phyloP scores from a whole-genome alignment of 2,329 filamentous ascomycete species.

The Blastomyces silverae region DNA sequence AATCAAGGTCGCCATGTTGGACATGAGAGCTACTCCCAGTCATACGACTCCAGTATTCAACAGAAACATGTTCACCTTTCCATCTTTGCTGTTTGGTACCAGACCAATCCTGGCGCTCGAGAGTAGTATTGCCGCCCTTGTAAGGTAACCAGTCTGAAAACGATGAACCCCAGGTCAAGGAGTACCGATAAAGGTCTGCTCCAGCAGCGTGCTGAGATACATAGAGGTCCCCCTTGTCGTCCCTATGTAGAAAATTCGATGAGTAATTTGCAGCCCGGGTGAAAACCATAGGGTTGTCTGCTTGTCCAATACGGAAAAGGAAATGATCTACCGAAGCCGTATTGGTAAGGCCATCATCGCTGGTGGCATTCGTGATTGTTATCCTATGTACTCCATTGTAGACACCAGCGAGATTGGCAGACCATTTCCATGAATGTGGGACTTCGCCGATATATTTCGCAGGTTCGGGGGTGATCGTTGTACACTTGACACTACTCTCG shows the following conservation, averaged over 20 bases:
- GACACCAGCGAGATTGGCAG: conserved; percentile 49
- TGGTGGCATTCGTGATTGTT: conserved; percentile 50
- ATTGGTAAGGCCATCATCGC: conserved; percentile 33
- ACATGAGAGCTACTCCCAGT: conserved; percentile 55
- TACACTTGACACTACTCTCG: conserved; percentile 42
- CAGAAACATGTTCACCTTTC: conserved; percentile 55
- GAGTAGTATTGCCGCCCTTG: conserved; percentile 44
- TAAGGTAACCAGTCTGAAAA: conserved; percentile 57
- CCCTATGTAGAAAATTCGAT: conserved; percentile 41
- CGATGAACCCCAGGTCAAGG: conserved; percentile 53
- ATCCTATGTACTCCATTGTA: conserved; percentile 56
- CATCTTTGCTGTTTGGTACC: conserved; percentile 54
- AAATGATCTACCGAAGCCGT: conserved; percentile 53
- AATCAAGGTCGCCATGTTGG: conserved; percentile 52
- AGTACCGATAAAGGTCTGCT: conserved; percentile 57
- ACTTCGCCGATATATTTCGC: conserved; percentile 46
- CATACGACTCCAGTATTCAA: conserved; percentile 57
- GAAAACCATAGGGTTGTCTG: conserved; percentile 52
- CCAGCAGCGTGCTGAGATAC: conserved; percentile 56
- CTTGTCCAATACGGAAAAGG: conserved; percentile 51
- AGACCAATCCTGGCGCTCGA: conserved; percentile 49
- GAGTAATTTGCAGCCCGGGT: conserved; percentile 50
- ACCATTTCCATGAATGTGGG: conserved; percentile 50
- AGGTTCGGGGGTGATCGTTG: conserved; percentile 32
- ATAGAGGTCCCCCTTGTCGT: conserved; percentile 41